Base-by-base conservation (phyloP, 345 rosid species). In the Linum tenue region DNA sequence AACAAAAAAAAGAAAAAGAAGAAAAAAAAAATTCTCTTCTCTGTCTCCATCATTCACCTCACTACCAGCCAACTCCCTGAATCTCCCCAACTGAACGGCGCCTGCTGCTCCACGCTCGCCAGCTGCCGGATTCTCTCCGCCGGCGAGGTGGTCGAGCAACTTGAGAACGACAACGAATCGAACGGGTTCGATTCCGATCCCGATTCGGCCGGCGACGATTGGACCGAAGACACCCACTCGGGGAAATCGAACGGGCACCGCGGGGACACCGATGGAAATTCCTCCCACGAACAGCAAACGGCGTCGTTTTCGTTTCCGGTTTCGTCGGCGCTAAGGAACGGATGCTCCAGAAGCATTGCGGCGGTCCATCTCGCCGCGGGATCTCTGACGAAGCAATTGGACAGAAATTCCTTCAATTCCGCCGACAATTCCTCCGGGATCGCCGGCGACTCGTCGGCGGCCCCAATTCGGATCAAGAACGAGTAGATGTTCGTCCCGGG, bases 361-460 rank as follows among this genome's bases (percentile, higher is more conserved):
- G 79, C 77, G 5, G 79, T 75, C 82, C 82, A 75, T 70, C 82
- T 67, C 44, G 8, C 22, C 0, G 35, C 16, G 16, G 77, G 72
- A 67, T 75, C 72, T 48, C 60, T 75, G 5, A 69, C 53, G n/a
- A 78, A 78, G 40, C 76, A 69, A 70, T 72, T 78, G 0, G 65
- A 39, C 9, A 78, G 37, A 55, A 78, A 78, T 75, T 78, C 82
- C 56, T 67, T 78, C 3, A 72, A 76, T 53, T 68, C 51, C 2
- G 60, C 36, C 0, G 75, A 75, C 63, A 75, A 22, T 10, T 72
- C 71, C 17, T 64, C 67, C 12, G 79, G 82, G 3, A 61, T 58
- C 10, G 38, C 16, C 7, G 82, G 82, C 44, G 69, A 39, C 67
- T 75, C 77, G 35, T 61, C 69, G 17, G 65, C 71, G 2, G 37